Conservation (phyloP, 2,329 filamentous ascomycete genomes). For the Neopestalotiopsis sp. region DNA sequence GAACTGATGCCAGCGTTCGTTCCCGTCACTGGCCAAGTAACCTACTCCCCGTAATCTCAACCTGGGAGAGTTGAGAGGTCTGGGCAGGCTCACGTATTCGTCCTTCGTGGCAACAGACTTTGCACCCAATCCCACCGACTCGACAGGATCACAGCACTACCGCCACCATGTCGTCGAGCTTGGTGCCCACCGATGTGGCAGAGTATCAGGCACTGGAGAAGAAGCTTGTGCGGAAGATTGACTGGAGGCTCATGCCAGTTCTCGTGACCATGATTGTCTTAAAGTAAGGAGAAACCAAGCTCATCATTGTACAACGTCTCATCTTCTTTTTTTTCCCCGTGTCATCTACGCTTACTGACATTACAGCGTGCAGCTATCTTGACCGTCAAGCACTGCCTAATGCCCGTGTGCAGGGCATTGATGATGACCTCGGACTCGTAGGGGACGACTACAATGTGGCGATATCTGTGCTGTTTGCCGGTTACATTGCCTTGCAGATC, state of each 20-base stretch:
- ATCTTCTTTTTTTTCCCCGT: neutral
- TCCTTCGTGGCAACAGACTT: neutral
- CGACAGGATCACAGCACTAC: neutral
- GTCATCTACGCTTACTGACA: no score
- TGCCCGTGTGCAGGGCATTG: conserved; percentile 45
- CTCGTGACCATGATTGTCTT: conserved; percentile 15
- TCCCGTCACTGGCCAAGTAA: neutral
- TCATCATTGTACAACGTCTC: neutral
- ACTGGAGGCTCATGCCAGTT: conserved; percentile 17
- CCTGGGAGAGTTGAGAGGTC: no score
- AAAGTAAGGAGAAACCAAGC: neutral
- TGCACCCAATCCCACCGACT: neutral
- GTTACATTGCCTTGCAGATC: conserved; percentile 47
- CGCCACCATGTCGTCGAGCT: neutral
- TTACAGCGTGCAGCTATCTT: conserved; percentile 39
- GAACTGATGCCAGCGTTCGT: neutral
- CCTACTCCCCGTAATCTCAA: no score
- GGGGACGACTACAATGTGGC: conserved; percentile 42
- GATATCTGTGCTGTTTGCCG: conserved; percentile 43
- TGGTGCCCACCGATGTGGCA: conserved; percentile 2
- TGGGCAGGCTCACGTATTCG: no score
- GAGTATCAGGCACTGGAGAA: conserved; percentile 13
- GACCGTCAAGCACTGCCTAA: conserved; percentile 54
- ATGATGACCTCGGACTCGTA: conserved; percentile 47
- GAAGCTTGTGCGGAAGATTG: conserved; percentile 17